Conservation (phyloP, 805 yeast genomes). For the Spathaspora girioi region DNA sequence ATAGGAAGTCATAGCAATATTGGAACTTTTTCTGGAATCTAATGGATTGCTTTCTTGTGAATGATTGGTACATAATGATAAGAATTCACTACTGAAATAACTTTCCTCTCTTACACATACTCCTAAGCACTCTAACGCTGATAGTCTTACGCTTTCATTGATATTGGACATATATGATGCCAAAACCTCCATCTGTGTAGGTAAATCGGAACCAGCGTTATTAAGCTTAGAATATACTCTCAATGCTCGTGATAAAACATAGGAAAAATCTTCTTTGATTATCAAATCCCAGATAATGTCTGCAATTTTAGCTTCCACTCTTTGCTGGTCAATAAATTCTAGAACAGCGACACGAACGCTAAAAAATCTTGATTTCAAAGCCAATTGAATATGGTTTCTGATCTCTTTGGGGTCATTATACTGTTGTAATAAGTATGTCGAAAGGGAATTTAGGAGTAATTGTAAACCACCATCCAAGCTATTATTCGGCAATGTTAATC, state of each 20-base stretch:
- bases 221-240: background rate
- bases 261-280: background rate
- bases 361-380: background rate
- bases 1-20: background rate
- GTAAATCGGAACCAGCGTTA: background rate
- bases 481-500: background rate
- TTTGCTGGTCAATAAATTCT: background rate
- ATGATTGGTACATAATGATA: background rate
- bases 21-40: background rate
- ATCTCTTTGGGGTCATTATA: conserved; percentile 5
- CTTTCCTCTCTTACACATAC: background rate
- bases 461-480: conserved; percentile 49
- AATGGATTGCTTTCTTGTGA: background rate
- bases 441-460: conserved; percentile 35
- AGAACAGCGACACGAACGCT: conserved; percentile 1
- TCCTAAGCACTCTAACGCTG: conserved; percentile 1
- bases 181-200: background rate
- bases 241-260: conserved; percentile 2
- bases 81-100: background rate
- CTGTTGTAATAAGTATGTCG: conserved; percentile 23
- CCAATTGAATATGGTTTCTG: background rate
- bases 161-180: background rate
- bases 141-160: background rate
- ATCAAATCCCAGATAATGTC: conserved; percentile 1
- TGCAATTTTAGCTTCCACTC: background rate